These are phyloP conservation scores for Pseudoperonospora humuli DNA, from an alignment of 352 stramenopile genomes.

Conservation along the genomic window DNA sequence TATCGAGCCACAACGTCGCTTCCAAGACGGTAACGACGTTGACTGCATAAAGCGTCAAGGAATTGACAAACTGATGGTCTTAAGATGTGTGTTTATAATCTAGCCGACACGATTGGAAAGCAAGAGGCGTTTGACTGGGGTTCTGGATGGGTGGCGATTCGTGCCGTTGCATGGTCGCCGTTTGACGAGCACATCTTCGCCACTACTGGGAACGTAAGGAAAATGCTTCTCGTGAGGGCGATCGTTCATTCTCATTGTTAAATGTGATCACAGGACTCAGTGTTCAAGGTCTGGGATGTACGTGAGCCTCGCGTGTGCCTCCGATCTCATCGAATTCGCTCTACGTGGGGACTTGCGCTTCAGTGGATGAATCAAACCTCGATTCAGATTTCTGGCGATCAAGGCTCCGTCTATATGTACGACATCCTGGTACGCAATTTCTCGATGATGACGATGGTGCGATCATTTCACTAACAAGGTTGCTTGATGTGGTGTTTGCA, in stretches of 20 bases:
- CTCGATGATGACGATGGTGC: neutral
- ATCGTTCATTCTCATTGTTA: neutral
- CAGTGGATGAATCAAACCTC: constrained; percentile 74
- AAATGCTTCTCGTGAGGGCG: neutral
- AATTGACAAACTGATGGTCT: constrained; percentile 1
- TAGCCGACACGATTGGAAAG: constrained; percentile 75
- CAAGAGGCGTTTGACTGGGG: constrained; percentile 80
- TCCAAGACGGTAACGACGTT: constrained; percentile 57
- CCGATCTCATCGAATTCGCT: constrained; percentile 72
- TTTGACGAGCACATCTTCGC: constrained; percentile 82
- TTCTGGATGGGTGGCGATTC: constrained; percentile 74
- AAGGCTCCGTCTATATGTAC: constrained; percentile 74
- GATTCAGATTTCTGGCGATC: constrained; percentile 72
- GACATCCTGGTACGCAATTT: constrained; percentile 66
- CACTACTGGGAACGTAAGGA: constrained; percentile 73
- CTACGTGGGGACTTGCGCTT: constrained; percentile 67
- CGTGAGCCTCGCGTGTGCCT: constrained; percentile 70
- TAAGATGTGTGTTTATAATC: constrained; percentile 1
- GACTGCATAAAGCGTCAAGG: neutral
- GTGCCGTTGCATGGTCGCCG: constrained; percentile 69
- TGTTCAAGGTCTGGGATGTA: constrained; percentile 82
- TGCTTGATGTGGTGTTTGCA: constrained; percentile 12
- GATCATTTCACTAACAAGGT: neutral
- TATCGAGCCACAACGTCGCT: constrained; percentile 65
- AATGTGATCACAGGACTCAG: constrained; percentile 41